These are phyloP conservation scores for Tausonia pullulans DNA, from an alignment of 1,284 basidiomycete genomes.

Conservation along the genomic window DNA sequence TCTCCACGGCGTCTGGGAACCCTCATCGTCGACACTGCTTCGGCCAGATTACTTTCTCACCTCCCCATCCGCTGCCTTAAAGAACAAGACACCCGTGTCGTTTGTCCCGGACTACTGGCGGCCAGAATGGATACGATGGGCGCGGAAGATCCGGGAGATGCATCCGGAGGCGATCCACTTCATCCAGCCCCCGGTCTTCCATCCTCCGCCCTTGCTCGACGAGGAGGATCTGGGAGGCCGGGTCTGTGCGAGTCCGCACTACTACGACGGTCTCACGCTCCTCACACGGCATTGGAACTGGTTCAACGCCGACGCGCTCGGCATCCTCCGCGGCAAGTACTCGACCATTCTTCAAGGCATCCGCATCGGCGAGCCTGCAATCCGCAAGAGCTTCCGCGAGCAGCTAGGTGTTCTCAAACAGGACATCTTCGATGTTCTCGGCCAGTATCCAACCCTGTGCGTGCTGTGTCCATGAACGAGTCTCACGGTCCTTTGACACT, in stretches of 20 bases:
- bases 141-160: conserved; percentile 50
- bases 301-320: conserved; percentile 66
- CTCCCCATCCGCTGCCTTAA: conserved; percentile 26
- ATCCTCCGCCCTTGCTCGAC: conserved; percentile 50
- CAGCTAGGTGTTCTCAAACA: conserved; percentile 71
- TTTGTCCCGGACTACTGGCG: conserved; percentile 78
- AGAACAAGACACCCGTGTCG: conserved; percentile 23
- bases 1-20: conserved; percentile 84
- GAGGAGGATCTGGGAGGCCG: conserved; percentile 55
- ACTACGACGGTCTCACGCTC: conserved; percentile 78
- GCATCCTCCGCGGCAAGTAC: conserved; percentile 78
- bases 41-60: conserved; percentile 67
- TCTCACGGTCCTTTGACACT: background rate
- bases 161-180: conserved; percentile 85
- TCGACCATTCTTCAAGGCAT: conserved; percentile 42
- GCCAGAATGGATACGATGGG: conserved; percentile 59
- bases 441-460: conserved; percentile 66
- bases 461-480: background rate
- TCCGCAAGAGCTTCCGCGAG: conserved; percentile 68
- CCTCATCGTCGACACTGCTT: conserved; percentile 52
- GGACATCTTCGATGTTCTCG: conserved; percentile 45
- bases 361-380: conserved; percentile 63
- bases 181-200: conserved; percentile 86
- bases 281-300: conserved; percentile 80
- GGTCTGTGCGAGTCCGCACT: conserved; percentile 73